Evolutionary conservation across 1,284 basidiomycete genomes (phyloP), one percentile per base, ranked within the genome.

Genomic region (Wallemia hederae): DNA sequence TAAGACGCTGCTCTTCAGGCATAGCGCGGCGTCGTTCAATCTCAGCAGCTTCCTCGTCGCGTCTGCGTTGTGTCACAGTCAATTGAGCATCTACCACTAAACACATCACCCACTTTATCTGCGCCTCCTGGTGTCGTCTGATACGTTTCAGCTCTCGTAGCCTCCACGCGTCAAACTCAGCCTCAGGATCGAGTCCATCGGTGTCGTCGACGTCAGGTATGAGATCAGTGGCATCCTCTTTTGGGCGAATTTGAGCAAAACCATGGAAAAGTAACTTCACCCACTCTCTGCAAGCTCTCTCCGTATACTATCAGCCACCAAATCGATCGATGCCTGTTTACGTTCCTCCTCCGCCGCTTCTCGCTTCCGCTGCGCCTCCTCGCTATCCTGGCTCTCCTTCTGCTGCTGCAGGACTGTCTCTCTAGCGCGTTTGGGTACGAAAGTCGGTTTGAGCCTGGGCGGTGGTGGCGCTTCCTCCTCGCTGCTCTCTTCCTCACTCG

Each of bases 131-230:
- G 71, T 97, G 90, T 61, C 83, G 79, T 69, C 91, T 85, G 62
- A 99, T 83, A 60, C 94, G 80, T 24, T 77, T 80, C 2, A 98
- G 78, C 70, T 99, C 94, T 62, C 94, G 80, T 57, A 92, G 71
- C 60, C 90, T 79, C 94, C 94, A 99, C 0, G 84, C 86, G 67
- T 92, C 87, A 65, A 99, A 99, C 71, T 99, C 94, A 59, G 72
- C 82, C 25, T 79, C 78, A 0, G 90, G 86, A 67, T 98, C 91
- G 2, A 60, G 34, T 1, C 85, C 91, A 68, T 99, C 94, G 0
- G 87, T 85, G 70, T 98, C 94, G 72, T 97, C 91, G 0, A 98
- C 77, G 63, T 96, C 90, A 1, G 84, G 83, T 27, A 83, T 74
- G 17, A 82, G 70, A 22, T 83, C 83, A 61, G 85, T 81, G 64